Conservation (phyloP, 352 stramenopile genomes). For the Globisporangium ultimum region DNA sequence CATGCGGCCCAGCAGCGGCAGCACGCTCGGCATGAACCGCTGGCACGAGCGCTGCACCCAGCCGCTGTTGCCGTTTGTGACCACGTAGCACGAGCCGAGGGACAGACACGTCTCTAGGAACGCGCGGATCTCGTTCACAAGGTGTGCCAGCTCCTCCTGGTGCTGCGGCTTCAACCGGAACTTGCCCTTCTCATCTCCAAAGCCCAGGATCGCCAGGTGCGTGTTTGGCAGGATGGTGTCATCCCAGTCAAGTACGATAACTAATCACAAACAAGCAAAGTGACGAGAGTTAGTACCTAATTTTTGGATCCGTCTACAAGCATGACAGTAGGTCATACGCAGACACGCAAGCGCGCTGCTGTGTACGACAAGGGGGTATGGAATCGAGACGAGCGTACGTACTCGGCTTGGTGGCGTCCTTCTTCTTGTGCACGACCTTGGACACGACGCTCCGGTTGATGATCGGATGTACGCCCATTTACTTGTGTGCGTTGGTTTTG, state of each 20-base stretch:
- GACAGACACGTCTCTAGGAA: conserved; percentile 55
- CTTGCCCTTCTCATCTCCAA: conserved; percentile 41
- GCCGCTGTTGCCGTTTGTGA: conserved; percentile 66
- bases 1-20: conserved; percentile 51
- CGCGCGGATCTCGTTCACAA: conserved; percentile 30
- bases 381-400: not conserved
- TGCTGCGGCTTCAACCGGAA: conserved; percentile 34
- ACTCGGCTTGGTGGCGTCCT: conserved; percentile 13
- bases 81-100: conserved; percentile 46
- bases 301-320: conserved; percentile 5
- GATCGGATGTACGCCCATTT: conserved; percentile 7
- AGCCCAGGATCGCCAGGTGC: conserved; percentile 57
- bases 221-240: conserved; percentile 80
- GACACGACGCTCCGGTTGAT: not conserved
- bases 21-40: conserved; percentile 61
- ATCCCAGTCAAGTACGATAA: conserved; percentile 81
- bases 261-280: conserved; percentile 16
- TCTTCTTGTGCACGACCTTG: conserved; percentile 8
- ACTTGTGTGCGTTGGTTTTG: not conserved
- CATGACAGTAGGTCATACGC: not conserved
- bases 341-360: not conserved
- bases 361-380: too few relatives aligned
- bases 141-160: conserved; percentile 23
- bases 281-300: not conserved
- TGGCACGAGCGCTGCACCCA: conserved; percentile 77